Conservation (phyloP, 495 filamentous ascomycete genomes). For the Neurospora sp. region DNA sequence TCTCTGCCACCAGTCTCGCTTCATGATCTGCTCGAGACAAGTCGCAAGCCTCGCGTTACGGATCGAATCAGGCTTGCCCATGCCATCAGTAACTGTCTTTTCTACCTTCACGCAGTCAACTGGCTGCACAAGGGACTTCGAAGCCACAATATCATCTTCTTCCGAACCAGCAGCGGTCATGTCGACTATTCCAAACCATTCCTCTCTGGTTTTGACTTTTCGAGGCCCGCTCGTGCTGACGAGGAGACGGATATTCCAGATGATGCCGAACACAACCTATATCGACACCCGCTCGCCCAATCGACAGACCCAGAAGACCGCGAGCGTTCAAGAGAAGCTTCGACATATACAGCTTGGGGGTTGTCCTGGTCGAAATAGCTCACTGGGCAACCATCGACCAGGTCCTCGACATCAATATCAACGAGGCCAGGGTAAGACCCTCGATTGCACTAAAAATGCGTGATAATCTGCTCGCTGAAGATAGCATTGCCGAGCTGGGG, state of each 20-base stretch:
- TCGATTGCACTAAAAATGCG: constrained; percentile 22
- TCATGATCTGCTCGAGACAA: constrained; percentile 18
- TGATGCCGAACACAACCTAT: constrained; percentile 35
- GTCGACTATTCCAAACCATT: constrained; percentile 30
- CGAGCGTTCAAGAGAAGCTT: constrained; percentile 38
- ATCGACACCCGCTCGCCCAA: constrained; percentile 39
- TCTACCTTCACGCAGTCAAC: constrained; percentile 44
- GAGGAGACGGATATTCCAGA: constrained; percentile 44
- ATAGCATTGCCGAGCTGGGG: constrained; percentile 21
- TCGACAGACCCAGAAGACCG: constrained; percentile 23
- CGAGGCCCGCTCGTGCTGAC: constrained; percentile 37
- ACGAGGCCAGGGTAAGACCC: constrained; percentile 14
- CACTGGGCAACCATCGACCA: constrained; percentile 42
- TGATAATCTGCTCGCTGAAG: constrained; percentile 14
- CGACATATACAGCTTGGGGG: constrained; percentile 48
- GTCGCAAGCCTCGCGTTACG: constrained; percentile 23
- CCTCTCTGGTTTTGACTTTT: constrained; percentile 46
- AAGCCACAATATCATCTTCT: constrained; percentile 48
- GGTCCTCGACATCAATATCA: constrained; percentile 30
- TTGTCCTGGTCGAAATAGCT: constrained; percentile 43
- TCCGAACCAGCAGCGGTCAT: constrained; percentile 16
- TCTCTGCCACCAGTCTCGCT: constrained; percentile 27
- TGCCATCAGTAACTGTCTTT: constrained; percentile 29
- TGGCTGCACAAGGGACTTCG: constrained; percentile 54
- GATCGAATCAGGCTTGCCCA: constrained; percentile 28